Percentiles rank a stretch among this genome's conserved stretches.
phyloP scores from a whole-genome alignment of 202 grass and related monocot species.

The Thinopyrum obtusiflorum region DNA sequence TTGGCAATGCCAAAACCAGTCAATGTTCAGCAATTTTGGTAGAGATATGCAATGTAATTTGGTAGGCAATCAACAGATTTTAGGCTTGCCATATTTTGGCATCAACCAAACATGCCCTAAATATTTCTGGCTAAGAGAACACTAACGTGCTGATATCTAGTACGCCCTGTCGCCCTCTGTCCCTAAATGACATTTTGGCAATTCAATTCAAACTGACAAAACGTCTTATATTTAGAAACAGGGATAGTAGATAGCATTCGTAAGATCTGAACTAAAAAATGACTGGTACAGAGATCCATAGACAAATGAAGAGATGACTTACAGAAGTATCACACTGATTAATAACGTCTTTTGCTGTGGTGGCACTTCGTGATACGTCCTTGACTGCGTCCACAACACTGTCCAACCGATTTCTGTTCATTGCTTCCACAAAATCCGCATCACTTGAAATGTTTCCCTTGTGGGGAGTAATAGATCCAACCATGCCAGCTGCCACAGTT shows the following conservation, averaged over 20 bases:
- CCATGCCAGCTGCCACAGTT: slow-evolving; percentile 72
- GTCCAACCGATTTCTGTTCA: slow-evolving; percentile 54
- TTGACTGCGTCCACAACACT: slow-evolving; percentile 75
- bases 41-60: neutral
- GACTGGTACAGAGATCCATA: slow-evolving; percentile 16
- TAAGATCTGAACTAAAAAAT: slow-evolving; percentile 17
- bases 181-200: neutral
- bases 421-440: slow-evolving; percentile 52
- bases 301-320: slow-evolving; percentile 43
- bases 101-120: neutral
- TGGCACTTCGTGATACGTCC: slow-evolving; percentile 62
- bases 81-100: neutral
- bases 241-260: neutral
- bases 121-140: slow-evolving; percentile 2
- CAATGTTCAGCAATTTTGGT: neutral
- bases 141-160: neutral
- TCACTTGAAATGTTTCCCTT: slow-evolving; percentile 45
- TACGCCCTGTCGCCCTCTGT: neutral
- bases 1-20: neutral
- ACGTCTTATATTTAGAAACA: no score
- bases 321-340: slow-evolving; percentile 57
- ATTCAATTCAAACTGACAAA: no score
- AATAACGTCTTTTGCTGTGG: slow-evolving; percentile 60
- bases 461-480: slow-evolving; percentile 26
- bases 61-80: neutral